Base-by-base conservation (phyloP, 768 basidiomycete species). In the Leccinum obscurum region DNA sequence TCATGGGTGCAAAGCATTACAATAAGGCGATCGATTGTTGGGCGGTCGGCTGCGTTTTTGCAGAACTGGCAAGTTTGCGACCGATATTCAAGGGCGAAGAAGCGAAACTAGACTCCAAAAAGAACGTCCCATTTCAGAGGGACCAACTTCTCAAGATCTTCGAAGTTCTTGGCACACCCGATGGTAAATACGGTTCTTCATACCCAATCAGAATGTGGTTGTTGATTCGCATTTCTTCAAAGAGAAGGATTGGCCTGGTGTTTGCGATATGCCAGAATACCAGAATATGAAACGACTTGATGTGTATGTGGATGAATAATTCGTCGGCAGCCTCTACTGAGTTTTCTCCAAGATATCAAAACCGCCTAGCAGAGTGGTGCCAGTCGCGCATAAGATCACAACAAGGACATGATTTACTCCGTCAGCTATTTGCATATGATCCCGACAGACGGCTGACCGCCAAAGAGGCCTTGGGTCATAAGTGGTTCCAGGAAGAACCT, bases 81-180 rank as follows among this genome's bases (percentile, higher is more conserved):
- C 97, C 97, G 1, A 98, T 99, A 64, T 98, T 98, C 81, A 99
- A 99, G 72, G 97, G 96, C 11, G 97, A 99, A 73, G 97, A 98
- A 76, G 97, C 97, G 1, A 98, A 99, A 74, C 75, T 98, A 48
- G 97, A 98, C 71, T 86, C 89, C 30, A 96, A 98, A 80, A 98
- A 98, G 81, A 94, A 93, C 60, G 88, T 98, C 0, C 97, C 97
- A 0, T 99, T 98, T 72, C 97, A 99, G 72, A 82, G 89, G 58
- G 97, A 98, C 73, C 97, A 99, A 68, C 81, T 98, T 60, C 76
- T 92, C 28, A 95, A 93, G 76, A 97, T 99, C n/a, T 89, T 98
- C 59, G 97, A 99, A 67, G 89, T 98, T 0, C 74, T 97, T 17
- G 95, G 97, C 5, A 93, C 90, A 5, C 90, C 95, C 49, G 83